phyloP scores from a whole-genome alignment of 257 asterid species.

The Paulownia fortunei region DNA sequence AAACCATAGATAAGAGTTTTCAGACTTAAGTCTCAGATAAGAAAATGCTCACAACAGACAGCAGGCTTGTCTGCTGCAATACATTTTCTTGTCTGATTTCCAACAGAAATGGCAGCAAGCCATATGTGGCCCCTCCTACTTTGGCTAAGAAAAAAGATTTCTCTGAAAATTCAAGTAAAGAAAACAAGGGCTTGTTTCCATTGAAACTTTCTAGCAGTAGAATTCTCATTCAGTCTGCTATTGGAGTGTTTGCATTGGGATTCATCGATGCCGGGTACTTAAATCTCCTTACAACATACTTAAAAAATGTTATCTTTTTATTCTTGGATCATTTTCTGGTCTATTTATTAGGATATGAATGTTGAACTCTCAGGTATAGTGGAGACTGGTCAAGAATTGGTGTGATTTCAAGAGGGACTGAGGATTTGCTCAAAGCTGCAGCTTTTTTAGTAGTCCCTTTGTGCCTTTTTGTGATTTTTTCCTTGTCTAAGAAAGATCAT shows the following conservation, averaged over 20 bases:
- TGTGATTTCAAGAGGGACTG: constrained; percentile 63
- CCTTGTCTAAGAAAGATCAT: constrained; percentile 30
- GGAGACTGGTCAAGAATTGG: constrained; percentile 98
- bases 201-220: constrained; percentile 40
- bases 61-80: constrained; percentile 22
- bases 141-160: constrained; percentile 51
- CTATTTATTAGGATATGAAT: neutral
- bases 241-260: constrained; percentile 70
- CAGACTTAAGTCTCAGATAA: neutral
- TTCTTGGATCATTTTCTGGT: neutral
- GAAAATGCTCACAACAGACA: constrained; percentile 41
- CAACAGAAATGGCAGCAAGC: constrained; percentile 28
- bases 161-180: constrained; percentile 39
- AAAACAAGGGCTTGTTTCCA: constrained; percentile 38
- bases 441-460: constrained; percentile 76
- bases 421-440: constrained; percentile 68
- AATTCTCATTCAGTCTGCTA: constrained; percentile 57
- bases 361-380: constrained; percentile 63
- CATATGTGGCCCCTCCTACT: constrained; percentile 22
- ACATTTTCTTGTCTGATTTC: constrained; percentile 23
- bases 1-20: constrained; percentile 27
- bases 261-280: constrained; percentile 90
- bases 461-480: constrained; percentile 54
- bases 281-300: neutral
- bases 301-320: neutral